Conservation (phyloP, 78 protist species). For the Protostelium mycophagum region DNA sequence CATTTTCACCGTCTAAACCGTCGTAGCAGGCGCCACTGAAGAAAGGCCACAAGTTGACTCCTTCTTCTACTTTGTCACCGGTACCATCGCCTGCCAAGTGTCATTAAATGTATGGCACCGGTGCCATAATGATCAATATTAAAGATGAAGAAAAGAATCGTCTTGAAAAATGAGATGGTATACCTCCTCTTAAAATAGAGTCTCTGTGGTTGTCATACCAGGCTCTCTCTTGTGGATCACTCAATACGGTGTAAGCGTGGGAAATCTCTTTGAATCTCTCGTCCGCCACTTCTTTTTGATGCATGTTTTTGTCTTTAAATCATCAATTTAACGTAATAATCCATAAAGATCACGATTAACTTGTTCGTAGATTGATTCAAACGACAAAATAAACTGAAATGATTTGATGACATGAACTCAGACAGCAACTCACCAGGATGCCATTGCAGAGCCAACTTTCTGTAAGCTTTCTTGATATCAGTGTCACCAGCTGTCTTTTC, state of each 20-base stretch:
- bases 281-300: constrained; percentile 48
- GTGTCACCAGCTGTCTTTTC: constrained; percentile 39
- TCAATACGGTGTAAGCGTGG: constrained; percentile 54
- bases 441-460: constrained; percentile 66
- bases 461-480: constrained; percentile 68
- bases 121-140: no score
- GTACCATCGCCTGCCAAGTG: constrained; percentile 15
- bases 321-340: no score
- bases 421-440: constrained; percentile 46
- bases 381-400: no score
- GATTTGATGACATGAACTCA: no score
- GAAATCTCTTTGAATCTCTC: constrained; percentile 75
- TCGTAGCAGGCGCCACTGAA: constrained; percentile 45
- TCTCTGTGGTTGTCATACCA: constrained; percentile 77
- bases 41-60: constrained; percentile 65
- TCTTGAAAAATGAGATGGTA: background rate
- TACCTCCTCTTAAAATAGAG: constrained; percentile 48
- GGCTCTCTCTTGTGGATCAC: constrained; percentile 70
- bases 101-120: no score
- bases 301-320: constrained; percentile 61
- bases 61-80: constrained; percentile 34
- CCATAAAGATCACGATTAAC: background rate
- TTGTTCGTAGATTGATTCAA: background rate
- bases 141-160: no score
- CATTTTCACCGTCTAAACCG: constrained; percentile 32